Evolutionary conservation across 2,329 filamentous ascomycete genomes (phyloP).

Genomic region (Epichloe sibirici): DNA sequence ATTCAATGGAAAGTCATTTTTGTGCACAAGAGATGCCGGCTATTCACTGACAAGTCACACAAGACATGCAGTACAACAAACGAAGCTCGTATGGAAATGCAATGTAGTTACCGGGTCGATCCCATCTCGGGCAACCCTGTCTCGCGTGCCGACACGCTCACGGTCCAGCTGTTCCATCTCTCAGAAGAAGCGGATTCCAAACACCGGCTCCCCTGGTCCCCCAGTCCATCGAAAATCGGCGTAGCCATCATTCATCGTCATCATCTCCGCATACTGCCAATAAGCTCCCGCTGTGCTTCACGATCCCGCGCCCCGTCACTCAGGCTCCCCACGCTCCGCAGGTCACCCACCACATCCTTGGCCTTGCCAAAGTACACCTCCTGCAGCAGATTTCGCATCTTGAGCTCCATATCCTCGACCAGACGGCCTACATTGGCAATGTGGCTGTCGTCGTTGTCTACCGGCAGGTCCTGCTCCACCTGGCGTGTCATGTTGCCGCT

Average conservation of each 20-base stretch:
- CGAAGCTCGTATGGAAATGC: too few species aligned
- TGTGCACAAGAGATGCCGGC: too few species aligned
- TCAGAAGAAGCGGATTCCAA: too few species aligned
- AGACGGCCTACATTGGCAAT: slow-evolving; percentile 89
- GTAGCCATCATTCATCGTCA: neutral
- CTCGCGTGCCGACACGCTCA: too few species aligned
- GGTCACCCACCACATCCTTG: slow-evolving; percentile 92
- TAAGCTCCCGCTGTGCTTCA: slow-evolving; percentile 80
- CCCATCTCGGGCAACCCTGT: too few species aligned
- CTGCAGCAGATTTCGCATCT: slow-evolving; percentile 96
- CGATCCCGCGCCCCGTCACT: slow-evolving; percentile 76
- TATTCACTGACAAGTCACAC: too few species aligned
- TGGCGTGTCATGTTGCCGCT: slow-evolving; percentile 97
- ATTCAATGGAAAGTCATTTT: too few species aligned
- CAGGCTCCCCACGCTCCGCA: slow-evolving; percentile 74
- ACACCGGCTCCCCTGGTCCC: too few species aligned
- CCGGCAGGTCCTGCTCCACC: slow-evolving; percentile 80
- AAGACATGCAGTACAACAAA: too few species aligned
- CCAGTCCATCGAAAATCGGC: too few species aligned
- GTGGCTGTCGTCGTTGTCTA: slow-evolving; percentile 84
- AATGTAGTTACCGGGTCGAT: too few species aligned
- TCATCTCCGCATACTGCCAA: slow-evolving; percentile 47
- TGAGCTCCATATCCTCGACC: slow-evolving; percentile 98
- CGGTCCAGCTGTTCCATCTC: too few species aligned
- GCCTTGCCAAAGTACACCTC: slow-evolving; percentile 99